These are phyloP conservation scores for Triangularia setosa DNA, from an alignment of 2,329 filamentous ascomycete species.

Conservation along the genomic window DNA sequence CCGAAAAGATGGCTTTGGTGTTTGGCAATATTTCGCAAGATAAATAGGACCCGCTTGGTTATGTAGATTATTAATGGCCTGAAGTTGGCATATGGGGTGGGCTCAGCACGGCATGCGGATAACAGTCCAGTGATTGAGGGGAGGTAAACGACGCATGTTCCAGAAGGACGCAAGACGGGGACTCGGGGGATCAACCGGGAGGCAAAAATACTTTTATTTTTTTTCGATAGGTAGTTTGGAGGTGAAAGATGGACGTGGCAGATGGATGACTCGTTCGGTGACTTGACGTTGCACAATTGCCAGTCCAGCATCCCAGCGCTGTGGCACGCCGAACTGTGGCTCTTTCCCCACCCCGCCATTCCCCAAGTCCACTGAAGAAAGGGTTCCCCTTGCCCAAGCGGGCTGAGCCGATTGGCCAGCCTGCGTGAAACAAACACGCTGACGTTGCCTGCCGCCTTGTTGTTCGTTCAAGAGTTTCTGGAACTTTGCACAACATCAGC, in stretches of 20 bases:
- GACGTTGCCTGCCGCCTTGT: not conserved
- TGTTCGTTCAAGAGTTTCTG: not conserved
- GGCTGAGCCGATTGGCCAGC: slow-evolving; percentile 19
- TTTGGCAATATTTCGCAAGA: not conserved
- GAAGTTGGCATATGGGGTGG: not conserved
- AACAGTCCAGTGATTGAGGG: not conserved
- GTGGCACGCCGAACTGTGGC: no score
- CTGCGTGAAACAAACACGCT: not conserved
- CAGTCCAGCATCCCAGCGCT: not conserved
- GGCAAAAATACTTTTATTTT: not conserved
- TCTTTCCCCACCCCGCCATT: slow-evolving; percentile 4
- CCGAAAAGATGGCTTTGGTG: not conserved
- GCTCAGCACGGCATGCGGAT: not conserved
- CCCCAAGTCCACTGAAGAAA: not conserved
- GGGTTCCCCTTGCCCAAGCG: slow-evolving; percentile 1
- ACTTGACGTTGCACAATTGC: not conserved
- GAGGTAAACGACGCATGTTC: not conserved
- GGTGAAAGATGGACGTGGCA: not conserved
- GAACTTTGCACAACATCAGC: not conserved
- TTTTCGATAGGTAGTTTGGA: not conserved
- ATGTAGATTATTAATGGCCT: not conserved
- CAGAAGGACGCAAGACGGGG: not conserved
- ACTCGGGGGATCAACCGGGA: not conserved
- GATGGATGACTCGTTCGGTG: slow-evolving; percentile 5
- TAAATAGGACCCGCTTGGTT: not conserved